Evolutionary conservation across 176 grass and related monocot species (phyloP).

Genomic region (Triticum aestivum): DNA sequence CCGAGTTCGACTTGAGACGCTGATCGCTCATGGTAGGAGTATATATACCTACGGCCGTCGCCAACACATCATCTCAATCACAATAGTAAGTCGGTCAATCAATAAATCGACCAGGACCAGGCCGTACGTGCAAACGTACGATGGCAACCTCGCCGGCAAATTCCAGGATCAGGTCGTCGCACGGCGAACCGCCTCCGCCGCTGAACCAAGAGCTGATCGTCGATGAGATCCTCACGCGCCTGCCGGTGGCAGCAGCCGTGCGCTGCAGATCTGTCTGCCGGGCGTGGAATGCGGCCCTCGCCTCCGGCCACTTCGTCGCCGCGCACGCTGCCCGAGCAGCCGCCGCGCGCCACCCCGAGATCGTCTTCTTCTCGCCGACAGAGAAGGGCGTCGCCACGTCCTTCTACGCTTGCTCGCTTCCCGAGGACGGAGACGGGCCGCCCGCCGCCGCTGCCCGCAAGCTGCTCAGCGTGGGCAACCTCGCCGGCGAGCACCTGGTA

Average conservation of each 20-base stretch:
- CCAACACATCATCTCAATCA: too few relatives aligned
- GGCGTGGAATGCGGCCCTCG: neutral
- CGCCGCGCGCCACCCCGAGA: neutral
- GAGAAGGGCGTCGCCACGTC: neutral
- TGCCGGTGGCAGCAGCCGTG: neutral
- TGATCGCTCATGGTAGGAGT: too few relatives aligned
- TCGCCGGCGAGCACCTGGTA: neutral
- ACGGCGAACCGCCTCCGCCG: neutral
- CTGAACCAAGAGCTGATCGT: neutral
- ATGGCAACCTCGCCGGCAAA: neutral
- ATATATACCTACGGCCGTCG: too few relatives aligned
- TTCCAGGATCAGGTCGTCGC: neutral
- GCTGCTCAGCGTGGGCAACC: neutral
- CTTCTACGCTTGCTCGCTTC: neutral
- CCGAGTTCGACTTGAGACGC: too few relatives aligned
- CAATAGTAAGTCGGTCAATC: too few relatives aligned
- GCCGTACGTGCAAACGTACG: too few relatives aligned
- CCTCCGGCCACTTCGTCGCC: neutral
- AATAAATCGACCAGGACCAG: too few relatives aligned
- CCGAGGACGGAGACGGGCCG: neutral
- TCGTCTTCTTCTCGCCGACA: neutral
- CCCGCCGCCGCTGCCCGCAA: neutral
- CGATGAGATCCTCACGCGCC: neutral
- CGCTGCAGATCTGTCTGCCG: neutral
- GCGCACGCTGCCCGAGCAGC: neutral